These are phyloP conservation scores for Cordyceps sp. DNA, from an alignment of 2,329 filamentous ascomycete species.

Conservation along the genomic window DNA sequence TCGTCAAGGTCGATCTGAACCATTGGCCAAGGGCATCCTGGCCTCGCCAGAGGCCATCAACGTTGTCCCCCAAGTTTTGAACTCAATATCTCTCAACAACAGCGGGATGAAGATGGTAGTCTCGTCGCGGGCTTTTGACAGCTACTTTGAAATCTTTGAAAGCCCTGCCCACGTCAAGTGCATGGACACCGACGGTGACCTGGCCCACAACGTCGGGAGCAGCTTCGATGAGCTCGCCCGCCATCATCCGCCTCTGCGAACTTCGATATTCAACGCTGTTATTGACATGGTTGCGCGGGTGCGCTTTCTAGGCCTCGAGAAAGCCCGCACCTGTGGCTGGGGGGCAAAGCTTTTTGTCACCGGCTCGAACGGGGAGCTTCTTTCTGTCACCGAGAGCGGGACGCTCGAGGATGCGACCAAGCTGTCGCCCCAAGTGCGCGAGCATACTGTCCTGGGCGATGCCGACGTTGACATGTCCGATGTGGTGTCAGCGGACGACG, in stretches of 20 bases:
- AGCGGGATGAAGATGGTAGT: slow-evolving; percentile 77
- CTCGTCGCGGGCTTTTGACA: slow-evolving; percentile 64
- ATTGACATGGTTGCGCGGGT: slow-evolving; percentile 80
- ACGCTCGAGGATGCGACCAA: slow-evolving; percentile 11
- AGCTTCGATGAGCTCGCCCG: slow-evolving; percentile 89
- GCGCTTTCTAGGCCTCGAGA: slow-evolving; percentile 52
- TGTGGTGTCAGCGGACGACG: slow-evolving; percentile 12
- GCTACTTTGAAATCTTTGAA: slow-evolving; percentile 93
- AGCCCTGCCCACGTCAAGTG: slow-evolving; percentile 76
- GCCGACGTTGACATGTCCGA: slow-evolving; percentile 53
- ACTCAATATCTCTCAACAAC: slow-evolving; percentile 84
- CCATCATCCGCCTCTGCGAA: slow-evolving; percentile 75
- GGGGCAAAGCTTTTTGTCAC: slow-evolving; percentile 64
- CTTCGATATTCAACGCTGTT: slow-evolving; percentile 67
- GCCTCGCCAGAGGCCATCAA: slow-evolving; percentile 80
- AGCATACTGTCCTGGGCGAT: slow-evolving; percentile 16
- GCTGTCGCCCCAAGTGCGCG: slow-evolving; percentile 21
- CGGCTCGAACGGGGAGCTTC: slow-evolving; percentile 36
- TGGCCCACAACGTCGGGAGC: slow-evolving; percentile 59
- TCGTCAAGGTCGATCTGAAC: slow-evolving; percentile 22
- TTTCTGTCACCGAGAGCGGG: slow-evolving; percentile 34
- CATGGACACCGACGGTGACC: slow-evolving; percentile 54
- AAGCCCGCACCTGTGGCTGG: slow-evolving; percentile 51
- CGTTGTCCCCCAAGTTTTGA: slow-evolving; percentile 73
- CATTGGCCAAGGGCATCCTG: slow-evolving; percentile 56